Percentiles rank a stretch among this genome's conserved stretches.
These are phyloP conservation scores for Thraustochytrium sp. DNA, from an alignment of 352 stramenopile species.

Conservation along the genomic window DNA sequence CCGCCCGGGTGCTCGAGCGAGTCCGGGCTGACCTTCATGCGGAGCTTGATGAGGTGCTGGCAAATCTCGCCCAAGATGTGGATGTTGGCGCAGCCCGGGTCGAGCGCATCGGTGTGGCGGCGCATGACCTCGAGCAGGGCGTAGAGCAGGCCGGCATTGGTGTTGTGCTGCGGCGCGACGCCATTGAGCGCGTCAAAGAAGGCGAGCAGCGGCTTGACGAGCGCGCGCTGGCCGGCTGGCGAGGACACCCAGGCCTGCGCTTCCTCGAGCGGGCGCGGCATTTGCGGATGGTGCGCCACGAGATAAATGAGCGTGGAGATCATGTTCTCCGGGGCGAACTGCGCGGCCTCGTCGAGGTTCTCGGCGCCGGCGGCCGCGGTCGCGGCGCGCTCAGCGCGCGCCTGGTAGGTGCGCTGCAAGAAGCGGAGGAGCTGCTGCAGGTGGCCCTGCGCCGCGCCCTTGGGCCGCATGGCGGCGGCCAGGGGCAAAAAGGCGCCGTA, in stretches of 20 bases:
- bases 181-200: not conserved
- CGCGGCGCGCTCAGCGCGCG: not conserved
- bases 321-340: conserved; percentile 33
- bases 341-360: not conserved
- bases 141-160: conserved; percentile 25
- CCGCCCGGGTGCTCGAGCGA: conserved; percentile 1
- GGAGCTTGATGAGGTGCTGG: conserved; percentile 8
- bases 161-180: not conserved
- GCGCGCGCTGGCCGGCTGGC: not conserved
- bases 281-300: conserved; percentile 21
- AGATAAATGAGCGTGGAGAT: conserved; percentile 32
- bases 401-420: not conserved
- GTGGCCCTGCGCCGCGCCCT: not conserved
- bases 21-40: conserved; percentile 32
- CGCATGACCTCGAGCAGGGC: conserved; percentile 19
- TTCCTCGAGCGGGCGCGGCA: not conserved
- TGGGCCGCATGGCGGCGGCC: not conserved
- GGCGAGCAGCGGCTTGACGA: conserved; percentile 19
- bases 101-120: conserved; percentile 12
- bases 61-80: conserved; percentile 31
- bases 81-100: not conserved
- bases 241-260: not conserved
- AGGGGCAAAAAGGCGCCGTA: conserved; percentile 25
- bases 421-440: conserved; percentile 18
- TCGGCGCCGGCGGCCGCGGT: not conserved